Evolutionary conservation across 2,329 filamentous ascomycete species (phyloP).

Genomic region (Colletotrichum lupini): DNA sequence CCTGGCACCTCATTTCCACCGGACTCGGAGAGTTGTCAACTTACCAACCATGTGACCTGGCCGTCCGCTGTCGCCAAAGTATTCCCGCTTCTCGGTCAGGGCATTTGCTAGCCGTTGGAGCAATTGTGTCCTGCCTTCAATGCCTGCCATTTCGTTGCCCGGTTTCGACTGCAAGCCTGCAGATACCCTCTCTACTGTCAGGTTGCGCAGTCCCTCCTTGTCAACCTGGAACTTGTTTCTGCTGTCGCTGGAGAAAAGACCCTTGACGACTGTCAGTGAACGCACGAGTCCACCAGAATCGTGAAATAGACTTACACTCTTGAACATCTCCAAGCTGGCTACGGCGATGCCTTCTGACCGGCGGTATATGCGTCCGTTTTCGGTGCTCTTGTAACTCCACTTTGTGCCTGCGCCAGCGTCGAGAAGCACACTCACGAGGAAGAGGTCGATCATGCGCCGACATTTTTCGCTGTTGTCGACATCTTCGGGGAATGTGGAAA

Average conservation of each 20-base stretch:
- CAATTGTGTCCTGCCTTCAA: constrained; percentile 86
- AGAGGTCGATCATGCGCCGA: constrained; percentile 80
- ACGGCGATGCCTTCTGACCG: constrained; percentile 90
- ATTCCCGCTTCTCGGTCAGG: constrained; percentile 78
- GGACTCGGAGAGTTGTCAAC: constrained; percentile 40
- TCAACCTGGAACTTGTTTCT: constrained; percentile 91
- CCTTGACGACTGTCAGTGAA: constrained; percentile 52
- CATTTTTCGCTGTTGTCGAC: constrained; percentile 80
- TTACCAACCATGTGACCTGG: constrained; percentile 95
- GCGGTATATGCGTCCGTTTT: constrained; percentile 84
- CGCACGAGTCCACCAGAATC: neutral
- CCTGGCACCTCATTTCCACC: neutral
- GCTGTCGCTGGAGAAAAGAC: constrained; percentile 85
- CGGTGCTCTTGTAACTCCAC: constrained; percentile 93
- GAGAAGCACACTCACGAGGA: constrained; percentile 82
- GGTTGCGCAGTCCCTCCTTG: constrained; percentile 77
- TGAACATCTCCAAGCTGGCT: constrained; percentile 89
- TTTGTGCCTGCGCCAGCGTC: constrained; percentile 89
- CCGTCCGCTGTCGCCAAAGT: constrained; percentile 85
- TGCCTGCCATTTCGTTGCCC: constrained; percentile 82
- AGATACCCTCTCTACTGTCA: constrained; percentile 80
- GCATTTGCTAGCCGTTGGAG: constrained; percentile 81
- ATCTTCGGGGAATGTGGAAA: constrained; percentile 74
- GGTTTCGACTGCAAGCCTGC: constrained; percentile 87
- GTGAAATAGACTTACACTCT: constrained; percentile 60